Conservation (phyloP, 257 asterid species). For the Solanum gandarillasii region DNA sequence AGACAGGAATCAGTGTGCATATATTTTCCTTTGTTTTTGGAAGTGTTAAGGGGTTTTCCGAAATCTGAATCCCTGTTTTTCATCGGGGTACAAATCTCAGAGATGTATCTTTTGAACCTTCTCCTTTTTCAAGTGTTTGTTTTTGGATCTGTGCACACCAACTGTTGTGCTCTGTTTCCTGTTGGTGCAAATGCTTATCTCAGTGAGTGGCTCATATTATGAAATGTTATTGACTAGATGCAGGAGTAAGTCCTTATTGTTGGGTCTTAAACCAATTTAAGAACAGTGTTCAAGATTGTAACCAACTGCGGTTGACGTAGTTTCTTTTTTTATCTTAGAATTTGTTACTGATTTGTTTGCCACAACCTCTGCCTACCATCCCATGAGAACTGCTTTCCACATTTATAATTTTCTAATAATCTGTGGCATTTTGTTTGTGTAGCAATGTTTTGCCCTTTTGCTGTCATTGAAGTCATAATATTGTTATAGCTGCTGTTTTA, state of each 20-base stretch:
- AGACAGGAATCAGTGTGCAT: neutral
- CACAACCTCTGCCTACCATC: neutral
- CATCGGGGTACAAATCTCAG: neutral
- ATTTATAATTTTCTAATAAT: neutral
- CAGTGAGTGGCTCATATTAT: neutral
- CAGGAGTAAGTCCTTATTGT: neutral
- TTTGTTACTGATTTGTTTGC: neutral
- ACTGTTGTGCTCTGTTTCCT: neutral
- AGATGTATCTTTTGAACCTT: neutral
- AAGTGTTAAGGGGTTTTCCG: neutral
- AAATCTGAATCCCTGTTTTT: neutral
- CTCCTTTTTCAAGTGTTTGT: neutral
- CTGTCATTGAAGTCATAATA: neutral
- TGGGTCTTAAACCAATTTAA: neutral
- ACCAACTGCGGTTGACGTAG: neutral
- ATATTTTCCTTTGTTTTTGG: neutral
- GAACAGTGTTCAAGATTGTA: neutral
- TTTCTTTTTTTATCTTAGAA: neutral
- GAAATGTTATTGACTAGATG: neutral
- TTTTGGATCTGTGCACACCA: neutral
- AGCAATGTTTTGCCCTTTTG: neutral
- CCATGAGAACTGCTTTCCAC: neutral
- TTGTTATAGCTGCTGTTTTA: neutral
- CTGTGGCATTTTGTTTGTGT: neutral
- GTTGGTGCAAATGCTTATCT: neutral